These are phyloP conservation scores for Neonectria ditissima DNA, from an alignment of 2,329 filamentous ascomycete genomes.

Conservation along the genomic window DNA sequence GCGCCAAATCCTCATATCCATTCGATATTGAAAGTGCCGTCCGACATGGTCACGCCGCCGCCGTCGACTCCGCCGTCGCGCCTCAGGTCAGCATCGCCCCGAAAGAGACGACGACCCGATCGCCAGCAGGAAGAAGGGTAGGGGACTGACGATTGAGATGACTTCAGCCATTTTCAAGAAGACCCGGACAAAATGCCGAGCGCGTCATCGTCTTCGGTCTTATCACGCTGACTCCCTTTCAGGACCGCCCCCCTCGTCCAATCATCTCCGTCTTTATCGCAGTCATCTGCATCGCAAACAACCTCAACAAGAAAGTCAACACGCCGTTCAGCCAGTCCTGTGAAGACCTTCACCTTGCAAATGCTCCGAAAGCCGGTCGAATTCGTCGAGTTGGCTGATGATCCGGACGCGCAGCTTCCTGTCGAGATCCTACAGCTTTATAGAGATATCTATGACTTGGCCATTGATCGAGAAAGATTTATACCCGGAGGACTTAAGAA, in stretches of 20 bases:
- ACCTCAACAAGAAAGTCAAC: conserved; percentile 4
- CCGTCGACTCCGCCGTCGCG: neutral
- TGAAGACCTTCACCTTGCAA: conserved; percentile 4
- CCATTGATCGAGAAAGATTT: conserved; percentile 10
- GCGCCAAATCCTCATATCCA: neutral
- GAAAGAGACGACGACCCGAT: neutral
- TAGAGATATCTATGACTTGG: conserved; percentile 12
- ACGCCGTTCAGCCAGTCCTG: conserved; percentile 9
- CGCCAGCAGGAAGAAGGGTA: neutral
- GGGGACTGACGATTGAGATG: neutral
- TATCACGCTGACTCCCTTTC: conserved; percentile 1
- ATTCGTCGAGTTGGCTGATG: conserved; percentile 6
- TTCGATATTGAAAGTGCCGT: neutral
- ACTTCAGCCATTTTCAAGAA: neutral
- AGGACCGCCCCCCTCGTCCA: neutral
- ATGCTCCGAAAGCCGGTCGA: conserved; percentile 12
- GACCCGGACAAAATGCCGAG: neutral
- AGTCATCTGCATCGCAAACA: conserved; percentile 6
- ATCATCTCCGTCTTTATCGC: neutral
- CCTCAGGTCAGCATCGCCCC: neutral
- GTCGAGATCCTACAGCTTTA: conserved; percentile 6
- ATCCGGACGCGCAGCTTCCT: conserved; percentile 2
- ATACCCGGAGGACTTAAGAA: conserved; percentile 7
- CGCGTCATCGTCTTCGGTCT: neutral
- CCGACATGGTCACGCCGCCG: conserved; percentile 1